phyloP scores from a whole-genome alignment of 2,329 filamentous ascomycete species.

The Mycosphaerelloides madeirae region DNA sequence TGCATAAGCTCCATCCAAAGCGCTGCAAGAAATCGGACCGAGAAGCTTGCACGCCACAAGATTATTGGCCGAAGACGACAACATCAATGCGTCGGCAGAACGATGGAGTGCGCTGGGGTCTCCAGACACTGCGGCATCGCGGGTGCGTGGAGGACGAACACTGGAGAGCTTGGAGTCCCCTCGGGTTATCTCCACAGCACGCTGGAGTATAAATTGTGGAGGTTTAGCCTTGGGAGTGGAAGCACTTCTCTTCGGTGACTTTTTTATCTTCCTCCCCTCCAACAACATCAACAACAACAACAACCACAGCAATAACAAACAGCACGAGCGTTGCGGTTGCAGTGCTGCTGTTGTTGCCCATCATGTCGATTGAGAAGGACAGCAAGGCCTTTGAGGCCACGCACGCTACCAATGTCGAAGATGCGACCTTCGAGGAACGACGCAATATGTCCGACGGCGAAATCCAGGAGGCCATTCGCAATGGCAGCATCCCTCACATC shows the following conservation, averaged over 20 bases:
- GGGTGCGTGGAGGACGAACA: background rate
- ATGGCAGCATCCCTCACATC: slow-evolving; percentile 27
- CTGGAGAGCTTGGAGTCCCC: slow-evolving; percentile 4
- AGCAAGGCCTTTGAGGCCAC: slow-evolving; percentile 15
- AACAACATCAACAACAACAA: background rate
- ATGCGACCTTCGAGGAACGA: slow-evolving; percentile 19
- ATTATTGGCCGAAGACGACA: slow-evolving; percentile 8
- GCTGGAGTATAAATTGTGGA: slow-evolving; percentile 2
- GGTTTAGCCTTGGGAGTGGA: background rate
- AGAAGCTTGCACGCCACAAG: slow-evolving; percentile 8
- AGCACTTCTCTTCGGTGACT: background rate
- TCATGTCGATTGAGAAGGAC: slow-evolving; percentile 21
- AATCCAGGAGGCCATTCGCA: slow-evolving; percentile 28
- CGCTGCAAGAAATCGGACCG: slow-evolving; percentile 2
- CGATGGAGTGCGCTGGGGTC: slow-evolving; percentile 1
- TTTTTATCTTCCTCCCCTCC: background rate
- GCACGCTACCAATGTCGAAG: slow-evolving; percentile 19
- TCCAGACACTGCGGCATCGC: background rate
- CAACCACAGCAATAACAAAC: no score
- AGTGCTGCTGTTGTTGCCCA: slow-evolving; percentile 2
- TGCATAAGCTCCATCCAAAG: slow-evolving; percentile 4
- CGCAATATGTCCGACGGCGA: slow-evolving; percentile 21
- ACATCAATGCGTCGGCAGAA: slow-evolving; percentile 6
- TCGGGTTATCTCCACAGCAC: background rate
- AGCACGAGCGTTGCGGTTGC: background rate